Evolutionary conservation across 768 basidiomycete species (phyloP).

Genomic region (Lactarius evosmus): DNA sequence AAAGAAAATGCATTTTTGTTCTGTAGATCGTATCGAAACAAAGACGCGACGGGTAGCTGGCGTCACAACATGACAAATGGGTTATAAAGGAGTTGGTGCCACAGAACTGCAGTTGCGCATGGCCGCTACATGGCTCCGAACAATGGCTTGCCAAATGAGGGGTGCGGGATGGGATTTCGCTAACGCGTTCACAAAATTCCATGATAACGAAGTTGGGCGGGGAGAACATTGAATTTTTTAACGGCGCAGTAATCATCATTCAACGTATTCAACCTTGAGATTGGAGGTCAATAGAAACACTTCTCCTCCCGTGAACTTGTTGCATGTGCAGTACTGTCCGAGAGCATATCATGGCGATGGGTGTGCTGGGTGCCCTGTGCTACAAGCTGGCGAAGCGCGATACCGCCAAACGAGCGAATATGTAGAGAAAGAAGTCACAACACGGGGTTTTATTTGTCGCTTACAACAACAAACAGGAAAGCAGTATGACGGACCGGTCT

Average conservation of each 20-base stretch:
- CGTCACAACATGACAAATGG: neutral
- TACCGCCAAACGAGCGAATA: neutral
- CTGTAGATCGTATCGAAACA: neutral
- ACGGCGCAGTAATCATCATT: neutral
- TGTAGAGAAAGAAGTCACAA: neutral
- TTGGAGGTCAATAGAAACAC: too few species aligned
- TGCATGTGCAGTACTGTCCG: neutral
- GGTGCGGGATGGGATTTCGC: too few species aligned
- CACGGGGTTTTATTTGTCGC: neutral
- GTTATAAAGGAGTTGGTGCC: neutral
- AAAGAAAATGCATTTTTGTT: neutral
- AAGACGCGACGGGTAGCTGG: neutral
- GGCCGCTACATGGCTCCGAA: neutral
- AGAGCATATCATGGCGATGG: neutral
- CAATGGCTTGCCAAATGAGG: neutral
- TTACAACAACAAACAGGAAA: constrained; percentile 7
- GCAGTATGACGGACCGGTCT: neutral
- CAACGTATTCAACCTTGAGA: neutral
- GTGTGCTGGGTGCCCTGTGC: neutral
- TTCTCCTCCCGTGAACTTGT: neutral
- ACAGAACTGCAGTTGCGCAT: neutral
- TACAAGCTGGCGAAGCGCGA: neutral
- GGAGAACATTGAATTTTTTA: too few species aligned
- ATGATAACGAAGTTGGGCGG: too few species aligned
- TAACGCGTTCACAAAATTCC: neutral